These are phyloP conservation scores for Saprolegnia parasitica DNA, from an alignment of 352 stramenopile species.

Conservation along the genomic window DNA sequence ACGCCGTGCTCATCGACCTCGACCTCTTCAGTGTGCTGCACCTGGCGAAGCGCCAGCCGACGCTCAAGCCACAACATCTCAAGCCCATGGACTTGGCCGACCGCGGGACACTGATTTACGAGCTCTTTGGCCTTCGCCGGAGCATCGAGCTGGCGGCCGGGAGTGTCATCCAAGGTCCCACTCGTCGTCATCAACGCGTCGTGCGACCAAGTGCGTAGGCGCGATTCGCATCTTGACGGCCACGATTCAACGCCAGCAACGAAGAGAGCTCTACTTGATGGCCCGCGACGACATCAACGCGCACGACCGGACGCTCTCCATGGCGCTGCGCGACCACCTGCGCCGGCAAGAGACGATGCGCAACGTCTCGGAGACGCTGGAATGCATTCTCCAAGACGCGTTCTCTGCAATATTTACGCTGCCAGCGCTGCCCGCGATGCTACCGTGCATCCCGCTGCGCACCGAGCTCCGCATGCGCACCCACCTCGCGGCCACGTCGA, in stretches of 20 bases:
- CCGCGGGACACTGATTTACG: conserved; percentile 25
- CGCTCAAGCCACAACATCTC: conserved; percentile 16
- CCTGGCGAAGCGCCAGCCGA: conserved; percentile 17
- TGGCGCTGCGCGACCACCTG: neutral
- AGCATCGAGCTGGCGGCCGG: conserved; percentile 16
- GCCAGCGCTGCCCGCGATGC: neutral
- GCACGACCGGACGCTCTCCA: neutral
- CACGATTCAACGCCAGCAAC: neutral
- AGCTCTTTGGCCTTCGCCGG: conserved; percentile 20
- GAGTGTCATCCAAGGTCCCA: conserved; percentile 10
- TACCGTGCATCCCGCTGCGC: conserved; percentile 20
- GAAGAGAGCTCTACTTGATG: neutral
- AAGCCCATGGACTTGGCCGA: conserved; percentile 17
- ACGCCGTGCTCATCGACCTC: neutral
- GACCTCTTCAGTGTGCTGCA: conserved; percentile 21
- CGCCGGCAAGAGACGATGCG: neutral
- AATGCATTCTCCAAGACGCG: neutral
- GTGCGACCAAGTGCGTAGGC: neutral
- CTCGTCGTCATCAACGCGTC: too few species aligned
- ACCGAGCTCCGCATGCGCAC: conserved; percentile 20
- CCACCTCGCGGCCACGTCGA: conserved; percentile 15
- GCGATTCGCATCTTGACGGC: conserved; percentile 9
- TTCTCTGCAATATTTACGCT: neutral
- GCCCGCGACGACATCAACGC: conserved; percentile 16
- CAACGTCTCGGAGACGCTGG: neutral